phyloP scores from a whole-genome alignment of 2,329 filamentous ascomycete species.

The Cyclaneusma minus region DNA sequence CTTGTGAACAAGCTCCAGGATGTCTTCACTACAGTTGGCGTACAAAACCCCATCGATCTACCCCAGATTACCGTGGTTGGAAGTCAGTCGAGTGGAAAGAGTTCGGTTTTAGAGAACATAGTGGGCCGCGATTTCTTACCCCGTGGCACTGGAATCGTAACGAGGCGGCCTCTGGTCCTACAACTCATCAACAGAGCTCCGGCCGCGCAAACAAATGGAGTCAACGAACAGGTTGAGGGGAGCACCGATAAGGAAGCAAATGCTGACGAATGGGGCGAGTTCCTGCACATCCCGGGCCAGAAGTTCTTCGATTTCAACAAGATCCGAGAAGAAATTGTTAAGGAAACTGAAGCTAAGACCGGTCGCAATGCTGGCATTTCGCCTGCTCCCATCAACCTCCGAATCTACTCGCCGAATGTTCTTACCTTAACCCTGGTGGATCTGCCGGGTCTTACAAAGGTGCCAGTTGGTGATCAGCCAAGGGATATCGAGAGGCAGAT shows the following conservation, averaged over 20 bases:
- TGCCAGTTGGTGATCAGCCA: conserved; percentile 90
- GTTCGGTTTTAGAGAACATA: conserved; percentile 96
- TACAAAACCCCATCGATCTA: conserved; percentile 97
- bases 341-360: conserved; percentile 93
- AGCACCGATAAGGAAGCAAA: conserved; percentile 79
- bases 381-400: conserved; percentile 88
- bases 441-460: conserved; percentile 89
- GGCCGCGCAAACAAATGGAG: conserved; percentile 55
- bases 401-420: conserved; percentile 97
- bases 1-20: conserved; percentile 99
- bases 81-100: conserved; percentile 98
- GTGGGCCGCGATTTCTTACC: conserved; percentile 98
- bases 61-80: conserved; percentile 97
- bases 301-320: conserved; percentile 98
- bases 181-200: conserved; percentile 90
- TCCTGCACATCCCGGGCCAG: conserved; percentile 90
- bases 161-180: conserved; percentile 84
- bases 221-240: conserved; percentile 44
- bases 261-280: conserved; percentile 94
- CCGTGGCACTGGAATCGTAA: conserved; percentile 94
- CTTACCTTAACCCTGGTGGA: conserved; percentile 93
- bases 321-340: conserved; percentile 92
- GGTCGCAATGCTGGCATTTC: conserved; percentile 95
- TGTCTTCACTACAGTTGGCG: conserved; percentile 96
- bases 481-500: conserved; percentile 96